Base-by-base conservation (phyloP, 2,329 filamentous ascomycete genomes). In the Didymella glomerata region DNA sequence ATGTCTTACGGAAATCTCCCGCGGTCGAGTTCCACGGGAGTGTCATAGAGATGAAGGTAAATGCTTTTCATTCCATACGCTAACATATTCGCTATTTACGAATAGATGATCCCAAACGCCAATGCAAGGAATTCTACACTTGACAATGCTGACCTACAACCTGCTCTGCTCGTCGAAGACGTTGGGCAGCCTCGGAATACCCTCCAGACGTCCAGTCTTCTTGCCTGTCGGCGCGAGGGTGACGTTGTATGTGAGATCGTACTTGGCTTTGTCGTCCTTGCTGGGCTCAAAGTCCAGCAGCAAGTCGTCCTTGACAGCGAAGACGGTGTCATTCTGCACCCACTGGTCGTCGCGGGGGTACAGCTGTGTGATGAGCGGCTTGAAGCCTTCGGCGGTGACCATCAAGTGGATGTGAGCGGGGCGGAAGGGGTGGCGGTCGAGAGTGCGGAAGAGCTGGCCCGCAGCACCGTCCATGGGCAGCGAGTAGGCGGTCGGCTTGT, bases 401-500 rank as follows among this genome's bases (percentile, higher is more conserved):
- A 85, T 86, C 30, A 86, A 71, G 74, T 87, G 85, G 62, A 87
- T 86, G 71, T 87, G 85, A 8, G 85, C 85, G n/a, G 85, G 85
- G 50, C 85, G 80, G 82, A 85, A 85, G 20, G 85, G 84, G 62
- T 85, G 84, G 59, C 85, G 80, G 75, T 86, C 85, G 69, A 87
- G 79, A 2, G 83, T 69, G 32, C 77, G 77, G 64, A 87, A 79
- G 18, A 87, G 77, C 14, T 80, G 79, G 68, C 80, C 84, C 22
- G 84, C 82, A 32, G 85, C 84, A 11, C 80, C 75, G 68, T 90
- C 86, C 49, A 84, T 87, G 44, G 88, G 88, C 62, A 92, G 82
- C 38, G 88, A 88, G 79, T 92, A 92, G 5, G 88, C 86, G 0
- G 89, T 91, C 0, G 90, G 90, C 78, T 90, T 84, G 72, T 88